Conservation (phyloP, 345 rosid genomes). For the Lepidium sativum region DNA sequence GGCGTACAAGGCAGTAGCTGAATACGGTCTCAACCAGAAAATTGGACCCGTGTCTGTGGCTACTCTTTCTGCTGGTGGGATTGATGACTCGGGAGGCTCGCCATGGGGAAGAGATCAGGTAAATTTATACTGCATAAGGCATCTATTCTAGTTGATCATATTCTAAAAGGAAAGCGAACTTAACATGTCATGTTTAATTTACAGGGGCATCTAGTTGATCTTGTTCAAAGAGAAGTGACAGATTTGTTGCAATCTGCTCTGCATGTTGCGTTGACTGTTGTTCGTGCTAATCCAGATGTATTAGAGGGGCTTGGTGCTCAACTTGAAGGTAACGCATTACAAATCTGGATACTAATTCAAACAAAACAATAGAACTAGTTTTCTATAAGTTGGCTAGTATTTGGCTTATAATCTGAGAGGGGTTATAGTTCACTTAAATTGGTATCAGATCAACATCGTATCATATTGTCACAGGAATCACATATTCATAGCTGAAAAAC, state of each 20-base stretch:
- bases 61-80: conserved; percentile 81
- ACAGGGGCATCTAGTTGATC: conserved; percentile 86
- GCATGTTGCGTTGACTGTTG: conserved; percentile 59
- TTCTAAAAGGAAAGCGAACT: not conserved
- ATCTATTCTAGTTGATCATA: not conserved
- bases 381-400: not conserved
- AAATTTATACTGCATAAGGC: not conserved
- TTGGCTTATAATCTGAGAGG: not conserved
- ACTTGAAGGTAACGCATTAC: conserved; percentile 60
- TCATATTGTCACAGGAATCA: not conserved
- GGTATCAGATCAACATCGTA: no score
- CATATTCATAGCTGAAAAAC: not conserved
- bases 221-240: conserved; percentile 86
- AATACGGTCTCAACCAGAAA: conserved; percentile 85
- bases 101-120: conserved; percentile 96
- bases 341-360: not conserved
- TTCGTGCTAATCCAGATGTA: conserved; percentile 78
- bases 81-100: conserved; percentile 61
- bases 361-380: not conserved
- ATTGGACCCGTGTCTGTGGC: conserved; percentile 85
- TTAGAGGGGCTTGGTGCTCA: conserved; percentile 92
- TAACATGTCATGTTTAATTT: not conserved
- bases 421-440: not conserved
- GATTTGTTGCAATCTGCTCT: conserved; percentile 65
- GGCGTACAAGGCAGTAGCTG: conserved; percentile 96